Conservation (phyloP, 805 yeast genomes). For the Candida endomychidarum region DNA sequence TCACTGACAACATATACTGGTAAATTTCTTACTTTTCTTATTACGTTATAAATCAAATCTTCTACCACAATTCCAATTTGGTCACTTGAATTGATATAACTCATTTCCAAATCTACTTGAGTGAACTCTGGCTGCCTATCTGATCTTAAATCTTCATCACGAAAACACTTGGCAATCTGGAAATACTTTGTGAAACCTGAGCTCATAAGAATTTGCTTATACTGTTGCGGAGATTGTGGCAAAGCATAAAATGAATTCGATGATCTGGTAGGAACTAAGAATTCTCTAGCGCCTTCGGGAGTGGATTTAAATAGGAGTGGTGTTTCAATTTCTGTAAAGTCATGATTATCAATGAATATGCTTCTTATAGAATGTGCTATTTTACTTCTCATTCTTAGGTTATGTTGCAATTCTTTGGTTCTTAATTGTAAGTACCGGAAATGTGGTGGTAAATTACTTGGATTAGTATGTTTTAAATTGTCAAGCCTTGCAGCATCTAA, state of each 20-base stretch:
- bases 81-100: slow-evolving; percentile 67
- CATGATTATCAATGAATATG: slow-evolving; percentile 34
- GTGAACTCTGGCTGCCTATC: slow-evolving; percentile 99
- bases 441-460: slow-evolving; percentile 70
- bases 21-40: slow-evolving; percentile 48
- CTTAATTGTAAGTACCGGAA: slow-evolving; percentile 81
- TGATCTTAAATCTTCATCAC: slow-evolving; percentile 92
- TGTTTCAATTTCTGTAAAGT: slow-evolving; percentile 84
- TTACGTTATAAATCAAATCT: slow-evolving; percentile 50
- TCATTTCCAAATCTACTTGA: slow-evolving; percentile 94
- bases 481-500: slow-evolving; percentile 68
- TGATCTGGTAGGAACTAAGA: slow-evolving; percentile 85
- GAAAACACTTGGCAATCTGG: slow-evolving; percentile 90
- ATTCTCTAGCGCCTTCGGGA: slow-evolving; percentile 97
- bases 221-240: slow-evolving; percentile 98
- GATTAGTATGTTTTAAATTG: slow-evolving; percentile 48
- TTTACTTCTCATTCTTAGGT: slow-evolving; percentile 55
- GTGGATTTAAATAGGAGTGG: slow-evolving; percentile 92
- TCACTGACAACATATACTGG: slow-evolving; percentile 39
- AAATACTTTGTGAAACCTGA: slow-evolving; percentile 84
- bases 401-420: slow-evolving; percentile 52
- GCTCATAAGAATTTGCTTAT: slow-evolving; percentile 92
- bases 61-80: slow-evolving; percentile 66
- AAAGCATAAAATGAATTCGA: slow-evolving; percentile 71
- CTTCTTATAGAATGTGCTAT: slow-evolving; percentile 50